These are phyloP conservation scores for Pisolithus microcarpus DNA, from an alignment of 768 basidiomycete species.

Conservation along the genomic window DNA sequence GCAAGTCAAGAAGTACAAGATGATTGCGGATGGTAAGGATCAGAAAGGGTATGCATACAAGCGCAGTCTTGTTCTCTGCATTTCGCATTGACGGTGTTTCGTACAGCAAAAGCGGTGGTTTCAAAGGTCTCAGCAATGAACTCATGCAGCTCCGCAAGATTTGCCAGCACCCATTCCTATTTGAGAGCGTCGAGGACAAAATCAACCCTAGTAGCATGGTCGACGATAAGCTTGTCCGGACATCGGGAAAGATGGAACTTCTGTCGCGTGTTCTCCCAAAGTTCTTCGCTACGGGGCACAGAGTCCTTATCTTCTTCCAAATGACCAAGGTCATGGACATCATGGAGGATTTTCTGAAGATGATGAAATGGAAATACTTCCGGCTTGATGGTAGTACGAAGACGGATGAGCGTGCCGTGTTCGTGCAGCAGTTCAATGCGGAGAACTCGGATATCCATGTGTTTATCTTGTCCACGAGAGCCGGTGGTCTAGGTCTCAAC, in stretches of 20 bases:
- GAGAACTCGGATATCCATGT: conserved; percentile 80
- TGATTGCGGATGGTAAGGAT: conserved; percentile 82
- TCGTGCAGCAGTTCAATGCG: conserved; percentile 86
- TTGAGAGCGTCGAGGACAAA: conserved; percentile 91
- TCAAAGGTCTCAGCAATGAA: conserved; percentile 89
- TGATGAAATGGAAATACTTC: conserved; percentile 79
- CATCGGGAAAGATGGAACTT: conserved; percentile 91
- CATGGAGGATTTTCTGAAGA: conserved; percentile 91
- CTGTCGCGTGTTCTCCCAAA: conserved; percentile 90
- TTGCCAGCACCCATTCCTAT: conserved; percentile 95
- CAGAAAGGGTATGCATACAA: conserved; percentile 54
- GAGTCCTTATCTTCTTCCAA: conserved; percentile 99
- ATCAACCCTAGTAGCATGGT: conserved; percentile 78
- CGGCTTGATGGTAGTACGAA: conserved; percentile 96
- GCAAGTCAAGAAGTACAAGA: conserved; percentile 98
- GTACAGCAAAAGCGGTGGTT: conserved; percentile 60
- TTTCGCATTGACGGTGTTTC: background rate
- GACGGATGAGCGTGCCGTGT: conserved; percentile 86
- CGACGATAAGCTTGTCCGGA: conserved; percentile 78
- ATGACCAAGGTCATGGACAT: conserved; percentile 99
- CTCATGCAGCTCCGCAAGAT: conserved; percentile 98
- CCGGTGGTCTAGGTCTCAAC: conserved; percentile 90
- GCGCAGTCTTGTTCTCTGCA: background rate
- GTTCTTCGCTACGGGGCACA: conserved; percentile 86
- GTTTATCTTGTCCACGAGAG: conserved; percentile 90